phyloP scores from a whole-genome alignment of 2,329 filamentous ascomycete genomes.

The Pestalotiopsis sp. region DNA sequence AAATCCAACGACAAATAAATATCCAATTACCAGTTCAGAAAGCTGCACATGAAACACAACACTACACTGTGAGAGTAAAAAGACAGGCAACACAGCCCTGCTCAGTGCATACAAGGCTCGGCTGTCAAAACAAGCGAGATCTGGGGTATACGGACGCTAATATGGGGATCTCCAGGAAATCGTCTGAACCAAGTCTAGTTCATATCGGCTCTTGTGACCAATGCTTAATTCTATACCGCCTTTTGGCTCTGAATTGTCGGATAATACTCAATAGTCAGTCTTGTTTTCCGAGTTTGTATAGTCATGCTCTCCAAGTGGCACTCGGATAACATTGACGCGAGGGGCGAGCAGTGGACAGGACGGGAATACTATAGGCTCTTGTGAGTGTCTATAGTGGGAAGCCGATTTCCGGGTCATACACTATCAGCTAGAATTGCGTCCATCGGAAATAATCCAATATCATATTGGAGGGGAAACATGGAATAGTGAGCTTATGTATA shows the following conservation, averaged over 20 bases:
- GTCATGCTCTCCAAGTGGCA: background rate
- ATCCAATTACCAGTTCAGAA: too few species aligned
- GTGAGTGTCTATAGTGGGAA: background rate
- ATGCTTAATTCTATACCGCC: background rate
- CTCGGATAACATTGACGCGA: background rate
- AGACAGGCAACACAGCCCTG: too few species aligned
- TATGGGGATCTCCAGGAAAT: too few species aligned
- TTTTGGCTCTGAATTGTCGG: background rate
- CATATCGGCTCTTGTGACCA: too few species aligned
- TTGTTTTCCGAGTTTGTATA: background rate
- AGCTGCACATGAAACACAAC: too few species aligned
- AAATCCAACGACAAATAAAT: background rate
- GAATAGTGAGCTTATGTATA: background rate
- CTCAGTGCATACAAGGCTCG: too few species aligned
- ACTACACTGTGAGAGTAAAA: too few species aligned
- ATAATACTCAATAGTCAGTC: background rate
- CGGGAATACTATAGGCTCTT: background rate
- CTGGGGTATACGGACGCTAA: too few species aligned
- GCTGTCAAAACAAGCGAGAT: too few species aligned
- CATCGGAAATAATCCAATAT: background rate
- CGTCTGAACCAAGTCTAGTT: too few species aligned
- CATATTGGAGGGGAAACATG: background rate
- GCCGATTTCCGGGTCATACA: background rate
- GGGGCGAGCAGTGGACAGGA: background rate
- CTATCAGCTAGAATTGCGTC: background rate